Evolutionary conservation across 495 filamentous ascomycete genomes (phyloP), one percentile per base, ranked within the genome.

Genomic region (Xylaria venustula): DNA sequence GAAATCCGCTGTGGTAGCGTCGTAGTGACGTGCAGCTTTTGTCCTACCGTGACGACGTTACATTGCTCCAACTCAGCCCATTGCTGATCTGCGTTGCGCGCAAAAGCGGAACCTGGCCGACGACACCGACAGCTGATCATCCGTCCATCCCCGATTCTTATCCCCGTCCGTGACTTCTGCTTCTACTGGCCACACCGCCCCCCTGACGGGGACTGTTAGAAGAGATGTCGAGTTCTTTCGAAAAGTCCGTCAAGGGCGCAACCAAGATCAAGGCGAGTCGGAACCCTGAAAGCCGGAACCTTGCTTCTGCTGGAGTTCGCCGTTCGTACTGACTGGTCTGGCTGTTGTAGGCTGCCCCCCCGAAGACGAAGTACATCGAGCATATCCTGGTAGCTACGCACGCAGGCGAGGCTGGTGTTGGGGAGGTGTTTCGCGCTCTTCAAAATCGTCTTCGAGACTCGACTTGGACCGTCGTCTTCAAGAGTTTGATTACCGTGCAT

Each of bases 341-440:
- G 44, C 57, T 51, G 12, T 50, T 59, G 71, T 70, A 96, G 90
- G 89, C 92, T 75, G 94, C 95, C 53, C 89, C 94, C 60, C 94
- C 94, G 22, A 99, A 99, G 80, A 93, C 95, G 49, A 99, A 99
- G 80, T 98, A 99, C 79, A 93, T 99, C 77, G 95, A 99, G 73
- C 91, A 97, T 69, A 97, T 99, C 71, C 83, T 99, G 19, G 83
- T 96, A 66, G 95, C 94, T 61, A 99, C 94, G 32, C 92, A 97
- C 75, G 86, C 91, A 4, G 94, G 94, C 62, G 94, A 99, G 72
- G 90, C 91, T 15, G 94, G 95, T 58, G 92, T 99, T 48, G 95
- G 88, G 44, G 94, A 99, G 75, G 90, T 99, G 46, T 98, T 99
- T 69, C 85, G 95, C 45, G 90, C 92, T 28, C 76, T 99, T 23